Evolutionary conservation across 148 eudicot genomes (phyloP), one percentile per base, ranked within the genome.

Genomic region (Mesembryanthemum crystallinum): DNA sequence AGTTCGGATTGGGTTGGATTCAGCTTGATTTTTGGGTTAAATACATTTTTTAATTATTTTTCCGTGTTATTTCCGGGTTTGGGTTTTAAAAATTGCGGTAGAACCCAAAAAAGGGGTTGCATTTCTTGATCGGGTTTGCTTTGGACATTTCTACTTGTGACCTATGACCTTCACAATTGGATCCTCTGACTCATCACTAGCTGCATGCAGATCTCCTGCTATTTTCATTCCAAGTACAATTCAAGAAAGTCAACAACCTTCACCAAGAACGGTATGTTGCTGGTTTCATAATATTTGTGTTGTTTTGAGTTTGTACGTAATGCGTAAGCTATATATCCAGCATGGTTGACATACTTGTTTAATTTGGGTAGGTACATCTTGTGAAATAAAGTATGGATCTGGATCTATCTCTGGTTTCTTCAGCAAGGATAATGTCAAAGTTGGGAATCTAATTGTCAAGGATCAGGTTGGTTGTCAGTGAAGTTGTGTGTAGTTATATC

Each of bases 351-450:
- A 52, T 32, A 4, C 18, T 57, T 23, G 3, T 57, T 57, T 57
- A n/a, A 18, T 57, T 57, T 57, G 61, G 27, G 61, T 79, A 92
- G 98, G 96, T 62, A 80, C 85, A 64, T 55, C 87, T 58, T 85
- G 88, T 69, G 64, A 83, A 20, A 87, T 90, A 64, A 71, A 37
- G 66, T 90, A 90, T 74, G 98, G 95, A 42, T 81, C 93, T 43
- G 96, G 96, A 42, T 84, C 90, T 35, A 83, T 93, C 62, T 78
- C 90, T 81, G 98, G 98, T 72, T 84, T 82, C 82, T 84, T 89
- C 68, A 93, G 98, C 84, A 84, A 89, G 78, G 98, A 93, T 70
- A 76, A 88, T 70, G 88, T 91, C 23, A 60, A 76, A 86, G 85
- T 93, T 73, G 96, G 98, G 54, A 82, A 79, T 66, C 88, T 89